Percentiles rank a stretch among this genome's conserved stretches.
Conservation (phyloP, 306 rosid species). For the Prunus dulcis region DNA sequence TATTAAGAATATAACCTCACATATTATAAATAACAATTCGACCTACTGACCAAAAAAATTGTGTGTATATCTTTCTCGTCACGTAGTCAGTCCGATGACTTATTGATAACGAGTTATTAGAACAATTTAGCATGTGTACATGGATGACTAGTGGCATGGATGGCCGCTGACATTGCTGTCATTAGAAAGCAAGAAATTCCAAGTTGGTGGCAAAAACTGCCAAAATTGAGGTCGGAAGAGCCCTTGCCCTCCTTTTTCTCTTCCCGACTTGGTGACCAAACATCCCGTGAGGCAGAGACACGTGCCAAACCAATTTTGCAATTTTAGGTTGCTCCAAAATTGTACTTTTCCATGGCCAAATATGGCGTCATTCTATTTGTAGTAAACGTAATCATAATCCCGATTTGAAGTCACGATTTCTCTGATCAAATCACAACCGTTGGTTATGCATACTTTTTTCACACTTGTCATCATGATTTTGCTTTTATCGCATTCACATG, state of each 20-base stretch:
- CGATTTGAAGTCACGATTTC: background rate
- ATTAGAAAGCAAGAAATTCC: background rate
- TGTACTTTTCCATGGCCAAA: background rate
- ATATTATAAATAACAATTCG: too few species aligned
- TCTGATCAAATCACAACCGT: constrained; percentile 9
- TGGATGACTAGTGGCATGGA: background rate
- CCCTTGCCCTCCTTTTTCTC: background rate
- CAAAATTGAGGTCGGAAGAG: background rate
- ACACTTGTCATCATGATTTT: background rate
- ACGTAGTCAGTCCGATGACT: too few species aligned
- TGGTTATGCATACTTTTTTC: background rate
- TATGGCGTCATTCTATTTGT: background rate
- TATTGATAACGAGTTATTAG: too few species aligned
- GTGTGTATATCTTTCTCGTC: too few species aligned
- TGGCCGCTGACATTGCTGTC: background rate
- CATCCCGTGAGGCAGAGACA: background rate
- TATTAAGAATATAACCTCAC: too few species aligned
- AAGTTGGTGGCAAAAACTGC: background rate
- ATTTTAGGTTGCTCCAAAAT: constrained; percentile 1
- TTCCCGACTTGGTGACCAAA: background rate
- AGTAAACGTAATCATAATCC: background rate
- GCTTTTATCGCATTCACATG: background rate
- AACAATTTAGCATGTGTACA: background rate
- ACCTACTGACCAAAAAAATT: accelerated
- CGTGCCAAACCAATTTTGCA: background rate